A percentile compares a stretch with the other conserved stretches of the same genome.
Conservation (phyloP, 1,139 yeast genomes). For the Yamadazyma oceani region DNA sequence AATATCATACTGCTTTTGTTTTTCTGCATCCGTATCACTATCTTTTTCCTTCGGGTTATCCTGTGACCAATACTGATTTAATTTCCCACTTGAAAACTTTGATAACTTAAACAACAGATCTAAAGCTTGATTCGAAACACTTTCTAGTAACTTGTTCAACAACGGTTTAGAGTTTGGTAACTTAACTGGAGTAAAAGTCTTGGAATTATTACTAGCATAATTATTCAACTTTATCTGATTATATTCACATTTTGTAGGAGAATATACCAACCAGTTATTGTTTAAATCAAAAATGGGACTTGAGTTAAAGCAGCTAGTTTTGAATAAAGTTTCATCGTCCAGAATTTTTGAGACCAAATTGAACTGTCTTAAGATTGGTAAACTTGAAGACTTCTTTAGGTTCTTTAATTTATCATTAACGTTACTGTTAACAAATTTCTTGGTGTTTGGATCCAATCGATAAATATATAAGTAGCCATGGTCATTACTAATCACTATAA, state of each 20-base stretch:
- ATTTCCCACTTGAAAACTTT: constrained; percentile 46
- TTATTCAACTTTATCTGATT: constrained; percentile 26
- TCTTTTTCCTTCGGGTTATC: constrained; percentile 21
- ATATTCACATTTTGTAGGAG: constrained; percentile 40
- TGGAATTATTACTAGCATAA: constrained; percentile 6
- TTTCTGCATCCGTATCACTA: constrained; percentile 6
- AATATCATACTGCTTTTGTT: constrained; percentile 9
- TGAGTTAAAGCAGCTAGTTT: constrained; percentile 31
- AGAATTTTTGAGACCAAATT: constrained; percentile 15
- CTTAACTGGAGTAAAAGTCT: constrained; percentile 41
- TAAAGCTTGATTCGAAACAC: constrained; percentile 52
- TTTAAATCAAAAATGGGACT: constrained; percentile 53
- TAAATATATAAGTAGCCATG: constrained; percentile 26
- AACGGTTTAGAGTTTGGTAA: constrained; percentile 48
- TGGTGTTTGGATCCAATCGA: constrained; percentile 9
- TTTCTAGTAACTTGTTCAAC: constrained; percentile 45
- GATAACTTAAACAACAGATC: constrained; percentile 54
- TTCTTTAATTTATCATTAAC: constrained; percentile 20
- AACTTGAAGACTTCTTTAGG: constrained; percentile 25
- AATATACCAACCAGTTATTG: constrained; percentile 53
- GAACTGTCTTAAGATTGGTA: constrained; percentile 22
- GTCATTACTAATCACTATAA: constrained; percentile 23
- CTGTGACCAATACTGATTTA: constrained; percentile 28
- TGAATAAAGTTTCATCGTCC: constrained; percentile 25
- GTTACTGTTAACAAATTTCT: constrained; percentile 19